Conservation (phyloP, 352 stramenopile species). For the Pythium aristosporum region DNA sequence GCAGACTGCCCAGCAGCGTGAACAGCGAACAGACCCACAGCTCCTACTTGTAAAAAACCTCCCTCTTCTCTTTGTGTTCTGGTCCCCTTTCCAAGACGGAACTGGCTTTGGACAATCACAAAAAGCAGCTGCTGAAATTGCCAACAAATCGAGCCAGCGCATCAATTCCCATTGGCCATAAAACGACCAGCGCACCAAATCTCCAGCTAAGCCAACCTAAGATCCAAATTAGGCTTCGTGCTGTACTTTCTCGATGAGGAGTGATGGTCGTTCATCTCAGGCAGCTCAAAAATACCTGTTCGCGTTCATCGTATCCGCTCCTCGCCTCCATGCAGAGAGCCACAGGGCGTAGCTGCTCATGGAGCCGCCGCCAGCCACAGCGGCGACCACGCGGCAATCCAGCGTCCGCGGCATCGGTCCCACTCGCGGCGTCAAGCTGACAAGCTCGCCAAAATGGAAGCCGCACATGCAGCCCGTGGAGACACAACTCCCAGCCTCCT, state of each 20-base stretch:
- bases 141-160: too few species aligned
- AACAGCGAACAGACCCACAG: too few species aligned
- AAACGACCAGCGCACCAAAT: too few species aligned
- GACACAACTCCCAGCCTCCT: neutral
- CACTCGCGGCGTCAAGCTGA: neutral
- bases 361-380: neutral
- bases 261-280: neutral
- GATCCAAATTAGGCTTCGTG: neutral
- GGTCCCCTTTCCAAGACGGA: too few species aligned
- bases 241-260: constrained; percentile 1
- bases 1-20: too few species aligned
- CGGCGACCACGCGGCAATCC: neutral
- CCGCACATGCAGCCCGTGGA: constrained; percentile 11
- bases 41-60: too few species aligned
- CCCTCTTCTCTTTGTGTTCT: too few species aligned
- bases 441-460: constrained; percentile 3
- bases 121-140: too few species aligned
- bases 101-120: too few species aligned
- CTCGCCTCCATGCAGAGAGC: neutral
- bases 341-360: neutral
- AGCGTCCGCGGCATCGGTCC: neutral
- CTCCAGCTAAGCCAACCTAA: neutral
- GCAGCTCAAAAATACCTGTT: neutral
- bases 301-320: neutral
- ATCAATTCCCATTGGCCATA: too few species aligned